phyloP scores from a whole-genome alignment of 2,329 filamentous ascomycete genomes.

The Beauveria sp. region DNA sequence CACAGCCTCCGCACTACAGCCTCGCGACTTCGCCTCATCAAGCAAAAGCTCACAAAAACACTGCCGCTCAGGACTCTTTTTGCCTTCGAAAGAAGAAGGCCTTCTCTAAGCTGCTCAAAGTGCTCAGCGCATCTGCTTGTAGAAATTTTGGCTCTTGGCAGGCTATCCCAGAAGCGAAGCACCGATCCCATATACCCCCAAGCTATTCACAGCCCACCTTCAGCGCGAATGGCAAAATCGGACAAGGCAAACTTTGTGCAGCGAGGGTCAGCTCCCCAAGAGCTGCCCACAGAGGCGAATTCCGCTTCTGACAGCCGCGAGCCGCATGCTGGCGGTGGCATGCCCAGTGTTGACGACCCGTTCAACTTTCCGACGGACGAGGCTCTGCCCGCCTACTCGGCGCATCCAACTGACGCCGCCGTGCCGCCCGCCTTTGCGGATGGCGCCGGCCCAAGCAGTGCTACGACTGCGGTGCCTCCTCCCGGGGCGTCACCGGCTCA shows the following conservation, averaged over 20 bases:
- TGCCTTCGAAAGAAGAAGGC: background rate
- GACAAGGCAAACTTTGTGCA: background rate
- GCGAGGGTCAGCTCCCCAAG: background rate
- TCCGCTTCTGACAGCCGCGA: background rate
- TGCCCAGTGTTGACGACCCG: slow-evolving; percentile 27
- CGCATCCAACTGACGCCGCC: background rate
- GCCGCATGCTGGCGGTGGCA: background rate
- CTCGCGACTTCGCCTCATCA: background rate
- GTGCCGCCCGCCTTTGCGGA: background rate
- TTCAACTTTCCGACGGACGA: slow-evolving; percentile 32
- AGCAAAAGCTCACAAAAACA: background rate
- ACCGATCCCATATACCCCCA: background rate
- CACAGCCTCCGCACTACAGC: background rate
- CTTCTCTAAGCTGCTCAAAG: background rate
- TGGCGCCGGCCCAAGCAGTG: slow-evolving; percentile 1
- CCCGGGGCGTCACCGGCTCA: background rate
- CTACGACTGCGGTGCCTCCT: background rate
- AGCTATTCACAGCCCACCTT: background rate
- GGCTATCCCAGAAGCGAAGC: background rate
- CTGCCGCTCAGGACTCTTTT: background rate
- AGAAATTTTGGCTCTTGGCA: background rate
- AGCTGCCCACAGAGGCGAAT: slow-evolving; percentile 8
- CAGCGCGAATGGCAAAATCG: background rate
- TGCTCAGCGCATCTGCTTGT: background rate
- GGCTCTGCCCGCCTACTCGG: slow-evolving; percentile 23